Conservation (phyloP, 2,329 filamentous ascomycete species). For the Diaporthe sp. region DNA sequence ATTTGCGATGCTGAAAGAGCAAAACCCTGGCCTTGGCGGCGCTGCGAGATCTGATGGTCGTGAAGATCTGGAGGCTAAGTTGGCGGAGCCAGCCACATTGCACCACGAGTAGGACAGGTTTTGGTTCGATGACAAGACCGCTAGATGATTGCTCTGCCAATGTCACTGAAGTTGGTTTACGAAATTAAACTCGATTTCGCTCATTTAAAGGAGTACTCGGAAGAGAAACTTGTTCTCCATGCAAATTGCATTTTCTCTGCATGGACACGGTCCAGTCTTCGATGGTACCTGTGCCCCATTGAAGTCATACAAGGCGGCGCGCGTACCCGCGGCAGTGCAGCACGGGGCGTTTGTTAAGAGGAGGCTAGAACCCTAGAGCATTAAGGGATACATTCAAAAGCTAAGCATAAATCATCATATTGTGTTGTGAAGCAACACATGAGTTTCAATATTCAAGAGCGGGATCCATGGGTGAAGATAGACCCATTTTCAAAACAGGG, state of each 20-base stretch:
- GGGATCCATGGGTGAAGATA: background rate
- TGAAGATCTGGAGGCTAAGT: background rate
- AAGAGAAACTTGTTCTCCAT: background rate
- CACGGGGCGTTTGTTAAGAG: background rate
- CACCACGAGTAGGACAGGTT: background rate
- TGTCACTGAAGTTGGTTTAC: background rate
- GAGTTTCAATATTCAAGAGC: too few species aligned
- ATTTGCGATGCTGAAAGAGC: background rate
- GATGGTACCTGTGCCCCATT: background rate
- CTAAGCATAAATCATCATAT: background rate
- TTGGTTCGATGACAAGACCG: background rate
- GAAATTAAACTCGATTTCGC: too few species aligned
- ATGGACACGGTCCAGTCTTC: background rate
- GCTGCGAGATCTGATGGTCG: background rate
- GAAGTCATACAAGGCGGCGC: background rate
- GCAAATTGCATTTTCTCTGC: background rate
- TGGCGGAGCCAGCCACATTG: background rate
- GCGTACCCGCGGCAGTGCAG: background rate
- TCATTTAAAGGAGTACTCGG: too few species aligned
- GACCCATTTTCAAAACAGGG: background rate
- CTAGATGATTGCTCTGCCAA: background rate
- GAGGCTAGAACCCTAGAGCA: background rate
- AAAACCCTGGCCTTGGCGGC: background rate
- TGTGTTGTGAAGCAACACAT: background rate
- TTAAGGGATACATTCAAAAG: background rate